Percentiles rank a stretch among this genome's conserved stretches.
Conservation (phyloP, 1,284 basidiomycete species). For the Cutaneotrichosporon cutaneum region DNA sequence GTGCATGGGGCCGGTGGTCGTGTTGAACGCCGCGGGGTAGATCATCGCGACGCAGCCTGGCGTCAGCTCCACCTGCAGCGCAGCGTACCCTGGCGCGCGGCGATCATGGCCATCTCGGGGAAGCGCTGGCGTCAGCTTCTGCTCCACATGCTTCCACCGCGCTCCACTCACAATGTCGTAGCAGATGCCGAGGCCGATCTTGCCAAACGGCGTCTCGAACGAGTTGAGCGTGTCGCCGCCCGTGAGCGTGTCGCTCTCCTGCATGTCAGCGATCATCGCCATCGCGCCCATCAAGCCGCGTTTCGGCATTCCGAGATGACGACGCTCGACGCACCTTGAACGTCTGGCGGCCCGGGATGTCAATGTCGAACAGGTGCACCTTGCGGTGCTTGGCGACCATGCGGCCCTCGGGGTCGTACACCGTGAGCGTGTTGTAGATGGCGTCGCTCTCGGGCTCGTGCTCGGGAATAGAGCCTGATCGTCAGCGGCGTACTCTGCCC, state of each 20-base stretch:
- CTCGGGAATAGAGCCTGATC: slow-evolving; percentile 83
- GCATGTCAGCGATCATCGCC: slow-evolving; percentile 8
- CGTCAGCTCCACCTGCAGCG: neutral
- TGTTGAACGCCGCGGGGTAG: slow-evolving; percentile 68
- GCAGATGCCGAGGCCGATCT: slow-evolving; percentile 55
- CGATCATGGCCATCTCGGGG: slow-evolving; percentile 90
- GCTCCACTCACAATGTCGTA: slow-evolving; percentile 54
- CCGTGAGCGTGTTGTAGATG: slow-evolving; percentile 89
- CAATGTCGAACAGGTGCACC: slow-evolving; percentile 96
- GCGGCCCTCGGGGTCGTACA: slow-evolving; percentile 82
- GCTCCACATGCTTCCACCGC: neutral
- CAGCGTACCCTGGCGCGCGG: slow-evolving; percentile 72
- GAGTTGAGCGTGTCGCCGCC: slow-evolving; percentile 73
- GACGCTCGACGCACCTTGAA: slow-evolving; percentile 68
- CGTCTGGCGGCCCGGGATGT: slow-evolving; percentile 92
- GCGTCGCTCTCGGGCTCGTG: slow-evolving; percentile 63
- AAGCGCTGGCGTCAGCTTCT: slow-evolving; percentile 61
- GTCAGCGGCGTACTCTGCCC: neutral
- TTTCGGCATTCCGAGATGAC: neutral
- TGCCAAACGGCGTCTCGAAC: slow-evolving; percentile 73
- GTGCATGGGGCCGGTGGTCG: slow-evolving; percentile 90
- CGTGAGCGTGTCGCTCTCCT: slow-evolving; percentile 92
- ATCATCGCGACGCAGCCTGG: slow-evolving; percentile 83
- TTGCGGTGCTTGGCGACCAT: slow-evolving; percentile 89
- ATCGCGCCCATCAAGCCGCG: slow-evolving; percentile 5